A percentile compares a stretch with the other conserved stretches of the same genome.
These are phyloP conservation scores for Claviceps sp. DNA, from an alignment of 2,329 filamentous ascomycete genomes.

Conservation along the genomic window DNA sequence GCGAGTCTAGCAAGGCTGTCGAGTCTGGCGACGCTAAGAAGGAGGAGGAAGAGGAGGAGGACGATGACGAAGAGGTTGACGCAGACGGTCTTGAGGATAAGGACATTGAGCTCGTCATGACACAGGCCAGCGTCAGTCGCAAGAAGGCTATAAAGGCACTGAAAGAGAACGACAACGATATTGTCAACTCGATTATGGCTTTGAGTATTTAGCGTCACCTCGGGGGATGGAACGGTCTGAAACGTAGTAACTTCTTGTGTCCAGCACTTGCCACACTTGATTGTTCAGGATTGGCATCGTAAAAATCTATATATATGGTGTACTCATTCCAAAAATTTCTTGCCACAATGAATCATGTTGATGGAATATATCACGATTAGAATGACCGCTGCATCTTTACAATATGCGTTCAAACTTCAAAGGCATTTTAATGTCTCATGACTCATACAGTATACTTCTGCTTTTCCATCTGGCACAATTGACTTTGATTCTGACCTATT, in stretches of 20 bases:
- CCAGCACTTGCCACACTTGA: constrained; percentile 13
- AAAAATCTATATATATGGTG: constrained; percentile 12
- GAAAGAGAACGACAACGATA: constrained; percentile 99
- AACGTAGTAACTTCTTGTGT: not conserved
- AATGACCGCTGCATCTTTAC: not conserved
- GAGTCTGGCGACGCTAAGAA: constrained; percentile 55
- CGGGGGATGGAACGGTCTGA: constrained; percentile 2
- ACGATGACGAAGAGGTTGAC: constrained; percentile 92
- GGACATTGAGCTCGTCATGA: constrained; percentile 99
- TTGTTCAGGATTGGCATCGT: constrained; percentile 16
- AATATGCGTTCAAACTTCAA: too few relatives aligned
- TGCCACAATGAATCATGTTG: not conserved
- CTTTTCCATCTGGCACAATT: not conserved
- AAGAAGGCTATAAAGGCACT: constrained; percentile 99
- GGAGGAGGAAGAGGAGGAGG: constrained; percentile 82
- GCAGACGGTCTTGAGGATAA: constrained; percentile 92
- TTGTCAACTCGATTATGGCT: constrained; percentile 99
- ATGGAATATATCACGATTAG: not conserved
- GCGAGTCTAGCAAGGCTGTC: constrained; percentile 50
- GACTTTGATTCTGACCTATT: not conserved
- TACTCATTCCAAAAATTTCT: not conserved
- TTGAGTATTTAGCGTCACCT: constrained; percentile 55
- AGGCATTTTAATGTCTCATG: not conserved
- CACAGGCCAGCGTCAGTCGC: constrained; percentile 87
- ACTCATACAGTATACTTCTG: not conserved